These are phyloP conservation scores for Powellomyces hirtus DNA, from an alignment of 192 early-diverging fungal species.

Conservation along the genomic window DNA sequence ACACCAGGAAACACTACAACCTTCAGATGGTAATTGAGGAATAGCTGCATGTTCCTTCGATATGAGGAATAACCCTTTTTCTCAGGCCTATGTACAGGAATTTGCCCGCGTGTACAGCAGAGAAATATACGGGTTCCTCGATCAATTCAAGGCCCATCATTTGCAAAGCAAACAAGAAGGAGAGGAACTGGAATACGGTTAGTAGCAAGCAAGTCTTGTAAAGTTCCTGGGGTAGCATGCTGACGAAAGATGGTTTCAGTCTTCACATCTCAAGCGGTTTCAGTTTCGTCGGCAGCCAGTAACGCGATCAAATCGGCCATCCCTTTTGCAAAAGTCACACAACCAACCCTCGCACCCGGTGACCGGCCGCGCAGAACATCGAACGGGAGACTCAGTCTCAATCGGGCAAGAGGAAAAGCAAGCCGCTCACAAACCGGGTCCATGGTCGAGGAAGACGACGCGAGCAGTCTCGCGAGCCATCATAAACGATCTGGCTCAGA, in stretches of 20 bases:
- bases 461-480: background rate
- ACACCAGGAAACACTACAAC: slow-evolving; percentile 53
- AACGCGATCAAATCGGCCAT: slow-evolving; percentile 46
- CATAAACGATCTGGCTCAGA: background rate
- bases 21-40: slow-evolving; percentile 51
- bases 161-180: slow-evolving; percentile 21
- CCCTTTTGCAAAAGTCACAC: background rate
- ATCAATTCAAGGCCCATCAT: slow-evolving; percentile 32
- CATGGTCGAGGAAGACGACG: slow-evolving; percentile 12
- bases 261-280: slow-evolving; percentile 9
- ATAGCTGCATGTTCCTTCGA: too few species aligned
- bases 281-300: slow-evolving; percentile 44
- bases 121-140: slow-evolving; percentile 48
- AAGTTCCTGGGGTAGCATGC: too few species aligned
- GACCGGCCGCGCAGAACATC: background rate
- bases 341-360: background rate
- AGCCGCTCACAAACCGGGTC: slow-evolving; percentile 5
- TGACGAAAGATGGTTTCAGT: background rate
- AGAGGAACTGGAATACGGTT: slow-evolving; percentile 43
- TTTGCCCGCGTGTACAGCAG: slow-evolving; percentile 36
- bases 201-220: too few species aligned
- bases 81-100: slow-evolving; percentile 40
- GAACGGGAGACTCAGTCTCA: background rate
- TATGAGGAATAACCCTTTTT: too few species aligned
- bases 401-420: background rate